Base-by-base conservation (phyloP, 805 yeast genomes). In the Helenozyma rhizophorensis region DNA sequence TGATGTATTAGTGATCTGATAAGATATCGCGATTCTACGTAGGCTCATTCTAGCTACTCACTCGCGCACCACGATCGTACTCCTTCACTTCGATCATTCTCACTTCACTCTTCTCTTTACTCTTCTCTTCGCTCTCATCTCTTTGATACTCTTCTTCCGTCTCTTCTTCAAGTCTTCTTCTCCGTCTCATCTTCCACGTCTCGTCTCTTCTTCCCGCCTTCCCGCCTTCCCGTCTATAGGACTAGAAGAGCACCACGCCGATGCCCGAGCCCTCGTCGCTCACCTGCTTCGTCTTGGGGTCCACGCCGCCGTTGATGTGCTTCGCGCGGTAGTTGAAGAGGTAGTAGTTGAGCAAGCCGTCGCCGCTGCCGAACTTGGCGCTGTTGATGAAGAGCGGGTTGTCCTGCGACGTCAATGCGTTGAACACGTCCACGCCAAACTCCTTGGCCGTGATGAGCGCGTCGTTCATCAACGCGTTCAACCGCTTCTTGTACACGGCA, bases 391-490 rank as follows among this genome's bases (percentile, higher is more conserved):
- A 87, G 39, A 83, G 62, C 11, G 87, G 71, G 57, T 93, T 93
- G 54, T 93, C 98, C 62, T 88, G 95, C 9, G 88, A 71, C 0
- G 97, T 78, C 42, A 93, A 68, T 8, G 97, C 96, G 56, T 93
- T 93, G 72, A 90, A 86, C 3, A 93, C 97, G 55, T 93, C 98
- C 49, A 84, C 85, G 16, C 72, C 72, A 30, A 68, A 60, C 25
- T 66, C 56, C 56, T 83, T 82, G 18, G 95, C 80, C 24, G 85
- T 60, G 32, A 90, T 73, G 36, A 89, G 70, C 1, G 93, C 88
- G 50, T 89, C 95, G 29, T 65, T 67, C 34, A 88, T 70, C 43
- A 90, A 64, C 4, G 66, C 59, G 16, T 59, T 63, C 43, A 93
- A 69, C 44, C 97, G 72, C 41, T 66, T 64, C 47, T 73, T 71